Evolutionary conservation across 164 flowering plant species (phyloP), one percentile per base, ranked within the genome.

Genomic region (Macadamia tetraphylla): DNA sequence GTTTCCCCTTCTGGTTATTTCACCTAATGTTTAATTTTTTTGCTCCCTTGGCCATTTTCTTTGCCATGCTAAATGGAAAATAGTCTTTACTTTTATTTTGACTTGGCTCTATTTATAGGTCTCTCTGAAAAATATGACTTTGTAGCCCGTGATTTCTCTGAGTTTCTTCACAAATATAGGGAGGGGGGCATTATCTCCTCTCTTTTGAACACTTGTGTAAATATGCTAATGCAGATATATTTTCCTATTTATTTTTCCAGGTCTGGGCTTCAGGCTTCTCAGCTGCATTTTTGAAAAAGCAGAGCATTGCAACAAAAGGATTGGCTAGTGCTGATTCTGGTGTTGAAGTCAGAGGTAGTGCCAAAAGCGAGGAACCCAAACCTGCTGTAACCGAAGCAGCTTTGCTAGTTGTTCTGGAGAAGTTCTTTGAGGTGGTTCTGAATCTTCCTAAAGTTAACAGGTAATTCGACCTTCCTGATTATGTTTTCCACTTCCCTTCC

Each of bases 211-310:
- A 8, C 14, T 49, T 2, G 40, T 35, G 3, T 10, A 53, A 13
- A 14, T 1, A 53, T 11, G 18, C 57, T 53, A 53, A 53, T 13
- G 14, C 15, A 29, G 5, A 15, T 8, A 30, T 1, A 23, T 29
- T 30, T 49, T 31, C 53, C 2, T 61, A 1, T 43, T 29, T 48
- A 40, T 55, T 58, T 18, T 31, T 62, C 46, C 64, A 95, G 97
- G 98, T 95, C 9, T 92, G 96, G 94, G 98, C 99, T 18, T 89
- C 96, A 9, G 99, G 99, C 58, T 95, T 95, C 80, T 90, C 98
- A 68, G 98, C 98, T 70, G 99, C 99, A 29, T 84, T 95, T 76
- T 79, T 95, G 72, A 90, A 95, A 70, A 95, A 89, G 82, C 81
- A 81, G 44, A 95, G 98, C 69, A 74, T 85, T 35, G 94, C 94